phyloP scores from a whole-genome alignment of 2,329 filamentous ascomycete species.

The Fusarium solani-melongenae region DNA sequence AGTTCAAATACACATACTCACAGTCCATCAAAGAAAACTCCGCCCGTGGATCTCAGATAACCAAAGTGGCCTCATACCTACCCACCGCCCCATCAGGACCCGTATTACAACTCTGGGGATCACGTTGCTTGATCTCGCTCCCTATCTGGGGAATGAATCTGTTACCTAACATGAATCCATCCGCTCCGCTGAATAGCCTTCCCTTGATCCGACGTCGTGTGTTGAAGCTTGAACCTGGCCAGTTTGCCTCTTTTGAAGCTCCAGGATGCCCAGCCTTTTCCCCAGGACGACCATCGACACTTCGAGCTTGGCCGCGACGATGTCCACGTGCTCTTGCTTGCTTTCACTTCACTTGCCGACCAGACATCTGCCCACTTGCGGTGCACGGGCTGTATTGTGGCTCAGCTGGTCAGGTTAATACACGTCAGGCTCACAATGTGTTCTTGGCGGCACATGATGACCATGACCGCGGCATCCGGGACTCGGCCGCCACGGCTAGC shows the following conservation, averaged over 20 bases:
- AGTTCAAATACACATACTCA: background rate
- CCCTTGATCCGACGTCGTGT: slow-evolving; percentile 23
- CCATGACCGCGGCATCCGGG: background rate
- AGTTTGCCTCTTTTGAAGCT: background rate
- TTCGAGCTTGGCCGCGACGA: background rate
- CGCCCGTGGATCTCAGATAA: background rate
- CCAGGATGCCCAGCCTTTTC: background rate
- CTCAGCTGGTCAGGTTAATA: background rate
- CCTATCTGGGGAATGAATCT: slow-evolving; percentile 28
- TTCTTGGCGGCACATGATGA: background rate
- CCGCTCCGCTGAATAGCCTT: slow-evolving; percentile 29
- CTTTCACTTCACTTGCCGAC: background rate
- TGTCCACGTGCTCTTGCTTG: background rate
- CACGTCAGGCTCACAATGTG: background rate
- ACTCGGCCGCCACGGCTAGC: background rate
- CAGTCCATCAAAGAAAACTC: background rate
- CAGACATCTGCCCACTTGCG: background rate
- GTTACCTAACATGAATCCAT: slow-evolving; percentile 28
- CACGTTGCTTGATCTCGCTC: slow-evolving; percentile 8
- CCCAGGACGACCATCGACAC: background rate
- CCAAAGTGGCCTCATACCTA: slow-evolving; percentile 1
- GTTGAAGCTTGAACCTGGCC: slow-evolving; percentile 14
- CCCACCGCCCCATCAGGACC: slow-evolving; percentile 1
- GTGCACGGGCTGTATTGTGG: background rate
- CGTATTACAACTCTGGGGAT: slow-evolving; percentile 10